Evolutionary conservation across 805 yeast species (phyloP), one percentile per base, ranked within the genome.

Genomic region (Nakazawaea laoshanensis): DNA sequence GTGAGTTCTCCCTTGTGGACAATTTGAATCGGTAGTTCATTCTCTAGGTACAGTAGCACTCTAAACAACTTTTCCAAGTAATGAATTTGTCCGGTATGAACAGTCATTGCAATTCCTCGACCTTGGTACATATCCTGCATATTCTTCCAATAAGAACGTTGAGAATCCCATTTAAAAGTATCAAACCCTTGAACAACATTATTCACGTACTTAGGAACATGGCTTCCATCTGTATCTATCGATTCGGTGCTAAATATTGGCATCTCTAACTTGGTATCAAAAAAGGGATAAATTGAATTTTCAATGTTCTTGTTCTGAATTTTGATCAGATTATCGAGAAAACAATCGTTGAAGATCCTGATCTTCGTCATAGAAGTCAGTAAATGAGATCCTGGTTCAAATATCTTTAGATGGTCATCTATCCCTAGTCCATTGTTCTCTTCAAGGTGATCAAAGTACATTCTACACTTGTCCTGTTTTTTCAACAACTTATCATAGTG

Each of bases 1-100:
- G 57, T 46, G 19, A 65, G 39, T 37, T 64, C 70, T 22, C 65
- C 63, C 28, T 53, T 59, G 46, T 65, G 63, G 19, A 69, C 48
- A 27, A 66, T 57, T 40, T 67, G 63, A 32, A 70, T 55, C 1
- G 82, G 83, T 3, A 65, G 45, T 13, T 49, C 50, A 43, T 70
- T 74, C 42, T 64, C 56, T 29, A 72, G 56, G 3, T 69, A 62
- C 16, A 80, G 52, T 21, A 76, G 50, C 1, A 72, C 53, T 8
- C 71, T 43, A 2, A 74, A 15, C 4, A 30, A 24, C 13, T 19
- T 14, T 15, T 24, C 10, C 17, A 30, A 17, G 11, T 4, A 17
- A 2, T 4, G 7, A 6, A 18, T 17, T n/a, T 24, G 23, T 9
- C 28, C 33, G 7, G 29, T 15, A 19, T 19, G 21, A 6, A 30